Base-by-base conservation (phyloP, 441 rosid species). In the Rhodomyrtus psidioides region DNA sequence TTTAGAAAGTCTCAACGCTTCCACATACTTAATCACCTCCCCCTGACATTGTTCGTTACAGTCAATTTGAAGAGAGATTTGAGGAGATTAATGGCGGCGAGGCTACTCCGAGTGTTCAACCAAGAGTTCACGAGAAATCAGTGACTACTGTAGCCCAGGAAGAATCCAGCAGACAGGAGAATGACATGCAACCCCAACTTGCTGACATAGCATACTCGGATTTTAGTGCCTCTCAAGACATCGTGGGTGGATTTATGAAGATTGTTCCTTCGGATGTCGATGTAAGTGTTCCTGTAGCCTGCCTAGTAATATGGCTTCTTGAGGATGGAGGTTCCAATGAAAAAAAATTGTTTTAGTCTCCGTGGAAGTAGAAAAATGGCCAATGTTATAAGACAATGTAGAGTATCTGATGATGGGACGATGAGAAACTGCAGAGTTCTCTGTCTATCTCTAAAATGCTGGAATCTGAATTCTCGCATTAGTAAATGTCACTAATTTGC, bases 41-140 rank as follows among this genome's bases (percentile, higher is more conserved):
- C 86, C 58, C 53, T 82, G 83, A 55, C 87, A 28, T 84, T 39
- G 34, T 21, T 34, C 19, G 42, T 53, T 84, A 42, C 83, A 96
- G 99, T 91, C 97, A 95, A 94, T 96, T 96, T 75, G 99, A 95
- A 89, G 99, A 94, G 90, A 94, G 89, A 82, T 92, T 95, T 86
- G 99, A 95, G 91, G 99, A 95, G 90, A 90, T 95, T 88, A 95
- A 92, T 75, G 93, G 93, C 46, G 83, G 87, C 26, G 95, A 94
- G 86, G 95, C 91, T 62, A 94, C 95, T 86, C 87, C 93, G 86
- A 90, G 88, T 87, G 34, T 85, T 87, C 95, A 94, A 79, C 90
- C 97, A 86, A 92, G 92, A 74, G 85, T 90, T 55, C 86, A 88
- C 83, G 96, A 94, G 89, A 92, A 90, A 89, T 86, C 84, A 10